Percentiles rank a stretch among this genome's conserved stretches.
These are phyloP conservation scores for Penicillium palitans DNA, from an alignment of 2,329 filamentous ascomycete genomes.

Conservation along the genomic window DNA sequence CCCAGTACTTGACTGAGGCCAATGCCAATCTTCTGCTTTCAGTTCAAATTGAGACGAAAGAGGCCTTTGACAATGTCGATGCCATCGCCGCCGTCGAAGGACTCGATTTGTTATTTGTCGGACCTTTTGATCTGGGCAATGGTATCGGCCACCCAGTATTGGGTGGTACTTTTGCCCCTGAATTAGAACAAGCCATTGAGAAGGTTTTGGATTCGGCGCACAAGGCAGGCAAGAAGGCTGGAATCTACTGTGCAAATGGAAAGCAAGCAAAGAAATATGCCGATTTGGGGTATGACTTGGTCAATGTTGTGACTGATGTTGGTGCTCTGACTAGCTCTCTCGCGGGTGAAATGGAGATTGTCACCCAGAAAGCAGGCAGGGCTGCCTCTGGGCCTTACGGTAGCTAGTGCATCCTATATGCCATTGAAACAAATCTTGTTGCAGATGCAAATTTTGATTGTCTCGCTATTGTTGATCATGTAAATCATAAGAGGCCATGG, in stretches of 20 bases:
- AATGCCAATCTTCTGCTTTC: background rate
- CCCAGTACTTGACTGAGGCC: background rate
- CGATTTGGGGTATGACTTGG: background rate
- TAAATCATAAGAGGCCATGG: background rate
- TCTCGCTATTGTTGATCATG: background rate
- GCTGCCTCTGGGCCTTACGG: background rate
- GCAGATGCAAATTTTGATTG: background rate
- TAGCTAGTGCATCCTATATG: background rate
- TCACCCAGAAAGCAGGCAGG: background rate
- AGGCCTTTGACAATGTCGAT: background rate
- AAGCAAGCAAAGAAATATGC: background rate
- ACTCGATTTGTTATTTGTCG: background rate
- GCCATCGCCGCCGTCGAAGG: background rate
- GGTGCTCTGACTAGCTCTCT: slow-evolving; percentile 3
- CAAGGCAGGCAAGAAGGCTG: background rate
- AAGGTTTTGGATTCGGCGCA: background rate
- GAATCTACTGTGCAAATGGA: background rate
- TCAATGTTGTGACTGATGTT: background rate
- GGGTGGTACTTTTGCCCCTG: background rate
- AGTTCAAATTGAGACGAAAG: background rate
- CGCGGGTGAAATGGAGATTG: slow-evolving; percentile 2
- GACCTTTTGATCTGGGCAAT: background rate
- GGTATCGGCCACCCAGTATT: background rate
- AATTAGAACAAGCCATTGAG: background rate
- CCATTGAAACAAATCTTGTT: background rate